A percentile compares a stretch with the other conserved stretches of the same genome.
These are phyloP conservation scores for Fusarium luffae DNA, from an alignment of 2,329 filamentous ascomycete genomes.

Conservation along the genomic window DNA sequence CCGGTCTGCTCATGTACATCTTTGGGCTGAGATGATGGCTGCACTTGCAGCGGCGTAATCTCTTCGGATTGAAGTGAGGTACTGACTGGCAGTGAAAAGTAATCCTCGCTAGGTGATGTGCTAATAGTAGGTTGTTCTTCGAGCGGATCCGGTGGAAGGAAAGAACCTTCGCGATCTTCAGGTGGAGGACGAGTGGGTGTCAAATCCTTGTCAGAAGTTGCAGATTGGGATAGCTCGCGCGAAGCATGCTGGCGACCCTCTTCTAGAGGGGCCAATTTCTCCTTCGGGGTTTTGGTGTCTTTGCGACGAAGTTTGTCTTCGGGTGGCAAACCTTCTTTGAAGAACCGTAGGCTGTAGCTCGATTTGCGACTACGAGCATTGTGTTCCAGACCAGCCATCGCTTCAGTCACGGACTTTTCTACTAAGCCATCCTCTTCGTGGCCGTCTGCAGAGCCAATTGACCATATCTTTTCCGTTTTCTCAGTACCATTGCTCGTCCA, in stretches of 20 bases:
- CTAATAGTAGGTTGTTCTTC: constrained; percentile 36
- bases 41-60: constrained; percentile 29
- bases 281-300: constrained; percentile 56
- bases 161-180: constrained; percentile 26
- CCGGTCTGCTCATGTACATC: constrained; percentile 39
- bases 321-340: constrained; percentile 71
- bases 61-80: constrained; percentile 8
- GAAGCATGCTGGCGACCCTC: constrained; percentile 34
- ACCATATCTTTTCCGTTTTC: constrained; percentile 73
- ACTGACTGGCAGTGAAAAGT: constrained; percentile 40
- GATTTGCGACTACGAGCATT: constrained; percentile 74
- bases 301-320: constrained; percentile 67
- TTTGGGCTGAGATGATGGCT: constrained; percentile 26
- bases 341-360: constrained; percentile 74
- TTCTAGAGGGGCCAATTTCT: constrained; percentile 56
- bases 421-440: constrained; percentile 66
- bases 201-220: constrained; percentile 10
- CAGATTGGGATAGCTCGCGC: neutral
- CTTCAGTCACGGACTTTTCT: constrained; percentile 72
- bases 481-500: constrained; percentile 59
- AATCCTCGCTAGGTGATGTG: constrained; percentile 41
- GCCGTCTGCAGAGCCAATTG: constrained; percentile 65
- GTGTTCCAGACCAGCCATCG: constrained; percentile 69
- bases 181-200: constrained; percentile 17
- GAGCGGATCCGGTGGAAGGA: constrained; percentile 8